A percentile compares a stretch with the other conserved stretches of the same genome.
Evolutionary conservation across 1,284 basidiomycete genomes (phyloP).

Genomic region (Naganishia sp.): DNA sequence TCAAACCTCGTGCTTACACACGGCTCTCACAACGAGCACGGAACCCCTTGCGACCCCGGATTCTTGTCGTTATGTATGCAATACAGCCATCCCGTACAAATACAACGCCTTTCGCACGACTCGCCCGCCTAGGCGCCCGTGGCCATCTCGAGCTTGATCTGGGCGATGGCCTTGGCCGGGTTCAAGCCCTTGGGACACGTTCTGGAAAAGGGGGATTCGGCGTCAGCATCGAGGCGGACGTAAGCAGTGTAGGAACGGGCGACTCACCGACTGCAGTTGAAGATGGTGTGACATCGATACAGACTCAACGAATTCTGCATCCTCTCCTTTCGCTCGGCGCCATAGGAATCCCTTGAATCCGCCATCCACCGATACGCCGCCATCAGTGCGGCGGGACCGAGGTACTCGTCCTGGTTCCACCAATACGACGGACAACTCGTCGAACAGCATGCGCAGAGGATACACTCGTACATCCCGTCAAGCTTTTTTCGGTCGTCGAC

Average conservation of each 20-base stretch:
- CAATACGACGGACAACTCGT: constrained; percentile 94
- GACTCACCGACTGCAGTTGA: constrained; percentile 63
- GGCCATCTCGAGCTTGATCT: constrained; percentile 86
- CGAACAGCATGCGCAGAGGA: constrained; percentile 78
- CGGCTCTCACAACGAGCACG: no score
- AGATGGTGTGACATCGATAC: constrained; percentile 83
- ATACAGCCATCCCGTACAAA: constrained; percentile 26
- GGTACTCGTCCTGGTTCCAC: constrained; percentile 97
- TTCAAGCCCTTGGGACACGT: constrained; percentile 97
- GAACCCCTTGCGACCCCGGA: not conserved
- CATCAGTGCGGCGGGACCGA: constrained; percentile 95
- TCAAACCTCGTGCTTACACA: no score
- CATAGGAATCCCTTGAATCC: constrained; percentile 85
- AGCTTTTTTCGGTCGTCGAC: constrained; percentile 91
- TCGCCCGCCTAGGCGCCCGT: constrained; percentile 56
- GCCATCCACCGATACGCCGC: constrained; percentile 94
- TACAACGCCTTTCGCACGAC: constrained; percentile 1
- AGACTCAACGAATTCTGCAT: constrained; percentile 81
- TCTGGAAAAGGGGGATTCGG: constrained; percentile 43
- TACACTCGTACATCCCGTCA: constrained; percentile 94
- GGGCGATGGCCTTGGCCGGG: constrained; percentile 78
- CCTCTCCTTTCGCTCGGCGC: constrained; percentile 80
- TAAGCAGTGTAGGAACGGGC: no score
- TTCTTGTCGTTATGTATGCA: constrained; percentile 14
- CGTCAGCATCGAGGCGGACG: not conserved